These are phyloP conservation scores for Schizonepeta tenuifolia DNA, from an alignment of 257 asterid species.

Conservation along the genomic window DNA sequence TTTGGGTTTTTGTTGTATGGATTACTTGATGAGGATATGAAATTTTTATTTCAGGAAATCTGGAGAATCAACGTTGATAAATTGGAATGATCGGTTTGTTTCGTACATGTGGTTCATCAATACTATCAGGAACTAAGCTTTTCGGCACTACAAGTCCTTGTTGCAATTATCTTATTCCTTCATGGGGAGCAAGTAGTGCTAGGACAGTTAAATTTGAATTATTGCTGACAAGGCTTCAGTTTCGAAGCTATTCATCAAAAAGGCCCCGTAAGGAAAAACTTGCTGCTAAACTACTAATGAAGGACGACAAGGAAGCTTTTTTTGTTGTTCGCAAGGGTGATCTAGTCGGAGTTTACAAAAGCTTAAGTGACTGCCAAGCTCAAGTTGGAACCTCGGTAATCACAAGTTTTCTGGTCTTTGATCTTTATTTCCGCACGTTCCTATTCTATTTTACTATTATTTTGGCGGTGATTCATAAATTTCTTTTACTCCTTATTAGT, in stretches of 20 bases:
- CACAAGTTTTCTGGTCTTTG: constrained; percentile 21
- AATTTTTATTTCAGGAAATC: constrained; percentile 42
- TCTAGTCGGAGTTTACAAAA: constrained; percentile 85
- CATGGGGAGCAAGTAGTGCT: constrained; percentile 51
- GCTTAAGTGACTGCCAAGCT: constrained; percentile 91
- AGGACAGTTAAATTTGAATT: constrained; percentile 43
- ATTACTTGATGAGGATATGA: constrained; percentile 2
- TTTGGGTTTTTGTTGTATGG: constrained; percentile 4
- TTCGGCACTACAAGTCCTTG: constrained; percentile 44
- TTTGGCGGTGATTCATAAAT: too few species aligned
- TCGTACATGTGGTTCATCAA: constrained; percentile 57
- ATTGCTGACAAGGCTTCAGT: constrained; percentile 45
- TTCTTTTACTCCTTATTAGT: too few species aligned
- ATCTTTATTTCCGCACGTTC: constrained; percentile 15
- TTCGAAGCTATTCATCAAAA: constrained; percentile 60
- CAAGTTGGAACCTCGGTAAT: constrained; percentile 98
- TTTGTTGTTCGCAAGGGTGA: constrained; percentile 97
- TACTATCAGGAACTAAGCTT: constrained; percentile 48
- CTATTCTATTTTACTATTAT: background rate
- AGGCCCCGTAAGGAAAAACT: constrained; percentile 45
- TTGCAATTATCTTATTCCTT: constrained; percentile 42
- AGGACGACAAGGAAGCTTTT: constrained; percentile 90
- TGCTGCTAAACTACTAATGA: constrained; percentile 53
- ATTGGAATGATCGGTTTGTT: constrained; percentile 77
- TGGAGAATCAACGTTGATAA: constrained; percentile 40